These are phyloP conservation scores for Chrysoporthe puriensis DNA, from an alignment of 2,329 filamentous ascomycete species.

Conservation along the genomic window DNA sequence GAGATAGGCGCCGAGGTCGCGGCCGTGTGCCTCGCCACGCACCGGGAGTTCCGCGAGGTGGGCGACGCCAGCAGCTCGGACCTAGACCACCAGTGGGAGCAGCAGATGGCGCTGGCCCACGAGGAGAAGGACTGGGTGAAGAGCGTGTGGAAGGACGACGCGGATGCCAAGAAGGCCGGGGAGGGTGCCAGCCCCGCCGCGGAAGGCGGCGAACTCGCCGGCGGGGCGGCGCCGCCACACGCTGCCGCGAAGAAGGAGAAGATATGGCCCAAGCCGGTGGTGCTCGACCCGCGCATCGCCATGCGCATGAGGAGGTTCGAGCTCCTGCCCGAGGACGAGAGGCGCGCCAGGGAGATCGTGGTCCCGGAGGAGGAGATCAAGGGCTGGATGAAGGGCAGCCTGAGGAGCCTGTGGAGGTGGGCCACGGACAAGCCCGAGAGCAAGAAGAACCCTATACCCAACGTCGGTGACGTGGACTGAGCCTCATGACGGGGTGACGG, in stretches of 20 bases:
- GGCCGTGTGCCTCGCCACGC: conserved; percentile 72
- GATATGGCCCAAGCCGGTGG: conserved; percentile 76
- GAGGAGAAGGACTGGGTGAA: conserved; percentile 89
- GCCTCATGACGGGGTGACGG: neutral
- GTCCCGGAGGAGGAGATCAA: conserved; percentile 71
- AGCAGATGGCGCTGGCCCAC: conserved; percentile 64
- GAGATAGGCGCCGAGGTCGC: conserved; percentile 86
- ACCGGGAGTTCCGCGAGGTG: conserved; percentile 53
- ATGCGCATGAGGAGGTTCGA: conserved; percentile 81
- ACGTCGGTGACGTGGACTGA: conserved; percentile 33
- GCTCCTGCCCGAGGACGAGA: conserved; percentile 70
- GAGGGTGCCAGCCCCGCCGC: conserved; percentile 24
- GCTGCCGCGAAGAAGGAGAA: conserved; percentile 54
- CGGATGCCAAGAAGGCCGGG: conserved; percentile 50
- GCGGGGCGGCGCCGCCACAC: conserved; percentile 3
- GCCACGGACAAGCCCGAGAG: conserved; percentile 45
- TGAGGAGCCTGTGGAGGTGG: conserved; percentile 59
- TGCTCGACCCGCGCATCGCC: conserved; percentile 75
- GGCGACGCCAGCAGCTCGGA: conserved; percentile 35
- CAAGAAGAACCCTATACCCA: conserved; percentile 42
- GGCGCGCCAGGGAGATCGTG: conserved; percentile 63
- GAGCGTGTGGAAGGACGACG: conserved; percentile 64
- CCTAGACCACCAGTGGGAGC: conserved; percentile 54
- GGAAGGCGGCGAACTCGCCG: conserved; percentile 18
- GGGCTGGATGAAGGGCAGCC: conserved; percentile 66